A percentile compares a stretch with the other conserved stretches of the same genome.
Conservation (phyloP, 1,284 basidiomycete genomes). For the Ceratobasidium sp. region DNA sequence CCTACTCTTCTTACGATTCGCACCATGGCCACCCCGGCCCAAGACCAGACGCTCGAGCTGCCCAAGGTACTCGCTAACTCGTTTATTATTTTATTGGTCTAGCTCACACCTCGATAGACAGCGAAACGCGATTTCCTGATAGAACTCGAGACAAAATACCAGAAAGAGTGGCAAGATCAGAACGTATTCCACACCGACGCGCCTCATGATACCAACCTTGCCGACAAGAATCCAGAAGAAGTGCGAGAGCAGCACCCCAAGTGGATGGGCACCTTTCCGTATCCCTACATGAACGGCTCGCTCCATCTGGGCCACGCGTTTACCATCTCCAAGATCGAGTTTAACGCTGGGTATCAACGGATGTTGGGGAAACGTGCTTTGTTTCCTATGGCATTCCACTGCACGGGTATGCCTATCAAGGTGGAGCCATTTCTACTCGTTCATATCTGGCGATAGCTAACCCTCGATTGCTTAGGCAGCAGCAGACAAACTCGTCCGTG, state of each 20-base stretch:
- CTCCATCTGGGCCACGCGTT: slow-evolving; percentile 98
- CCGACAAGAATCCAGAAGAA: slow-evolving; percentile 70
- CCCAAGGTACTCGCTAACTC: slow-evolving; percentile 11
- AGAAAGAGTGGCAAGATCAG: slow-evolving; percentile 62
- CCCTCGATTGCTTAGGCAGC: slow-evolving; percentile 71
- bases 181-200: slow-evolving; percentile 84
- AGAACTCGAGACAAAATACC: slow-evolving; percentile 65
- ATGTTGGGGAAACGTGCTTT: slow-evolving; percentile 95
- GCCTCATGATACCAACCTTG: slow-evolving; percentile 77
- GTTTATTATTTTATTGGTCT: too few relatives aligned
- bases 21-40: slow-evolving; percentile 27
- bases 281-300: slow-evolving; percentile 98
- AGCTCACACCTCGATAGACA: slow-evolving; percentile 57
- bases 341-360: slow-evolving; percentile 93
- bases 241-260: slow-evolving; percentile 82
- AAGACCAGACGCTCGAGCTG: slow-evolving; percentile 40
- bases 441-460: neutral
- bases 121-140: slow-evolving; percentile 70
- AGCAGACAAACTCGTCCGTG: slow-evolving; percentile 96
- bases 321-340: slow-evolving; percentile 98
- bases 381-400: slow-evolving; percentile 97
- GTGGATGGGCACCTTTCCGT: slow-evolving; percentile 97
- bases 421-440: slow-evolving; percentile 62
- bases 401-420: slow-evolving; percentile 99
- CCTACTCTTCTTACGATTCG: neutral